Conservation (phyloP, 1,284 basidiomycete species). For the Ganoderma leucocontextum region DNA sequence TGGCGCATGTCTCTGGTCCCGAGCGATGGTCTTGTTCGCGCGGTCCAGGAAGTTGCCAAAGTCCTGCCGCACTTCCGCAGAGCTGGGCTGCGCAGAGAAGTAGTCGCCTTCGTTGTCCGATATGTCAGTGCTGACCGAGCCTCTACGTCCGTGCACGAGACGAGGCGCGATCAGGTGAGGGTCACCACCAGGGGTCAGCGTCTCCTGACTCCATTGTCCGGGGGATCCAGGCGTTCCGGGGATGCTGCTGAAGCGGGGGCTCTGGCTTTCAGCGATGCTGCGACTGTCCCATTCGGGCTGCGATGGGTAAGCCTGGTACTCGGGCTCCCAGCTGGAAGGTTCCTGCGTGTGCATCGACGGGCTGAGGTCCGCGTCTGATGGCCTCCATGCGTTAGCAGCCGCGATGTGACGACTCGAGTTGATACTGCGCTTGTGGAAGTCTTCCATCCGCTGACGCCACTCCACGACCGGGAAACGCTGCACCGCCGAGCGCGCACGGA, state of each 20-base stretch:
- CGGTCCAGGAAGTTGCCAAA: slow-evolving; percentile 86
- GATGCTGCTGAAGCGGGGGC: slow-evolving; percentile 39
- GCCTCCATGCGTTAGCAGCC: slow-evolving; percentile 79
- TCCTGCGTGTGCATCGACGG: slow-evolving; percentile 53
- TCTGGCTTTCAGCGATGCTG: slow-evolving; percentile 48
- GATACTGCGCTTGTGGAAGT: slow-evolving; percentile 91
- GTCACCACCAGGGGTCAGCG: slow-evolving; percentile 53
- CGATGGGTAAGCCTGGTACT: slow-evolving; percentile 54
- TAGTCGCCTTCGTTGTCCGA: slow-evolving; percentile 70
- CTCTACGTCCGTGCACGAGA: slow-evolving; percentile 48
- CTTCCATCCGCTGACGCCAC: slow-evolving; percentile 94
- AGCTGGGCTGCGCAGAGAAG: slow-evolving; percentile 49
- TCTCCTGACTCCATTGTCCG: slow-evolving; percentile 66
- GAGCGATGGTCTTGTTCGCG: slow-evolving; percentile 84
- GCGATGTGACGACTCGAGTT: slow-evolving; percentile 72
- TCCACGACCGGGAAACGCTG: slow-evolving; percentile 97
- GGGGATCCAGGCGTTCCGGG: slow-evolving; percentile 64
- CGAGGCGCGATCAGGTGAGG: slow-evolving; percentile 45
- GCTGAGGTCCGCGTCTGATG: slow-evolving; percentile 66
- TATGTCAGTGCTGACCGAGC: slow-evolving; percentile 56
- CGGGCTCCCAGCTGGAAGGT: slow-evolving; percentile 64
- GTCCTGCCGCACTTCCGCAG: slow-evolving; percentile 49
- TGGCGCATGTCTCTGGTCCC: slow-evolving; percentile 76
- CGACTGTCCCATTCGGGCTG: slow-evolving; percentile 64
- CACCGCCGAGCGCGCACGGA: slow-evolving; percentile 90